A percentile compares a stretch with the other conserved stretches of the same genome.
Conservation (phyloP, 345 rosid species). For the Chamaenerion angustifolium region DNA sequence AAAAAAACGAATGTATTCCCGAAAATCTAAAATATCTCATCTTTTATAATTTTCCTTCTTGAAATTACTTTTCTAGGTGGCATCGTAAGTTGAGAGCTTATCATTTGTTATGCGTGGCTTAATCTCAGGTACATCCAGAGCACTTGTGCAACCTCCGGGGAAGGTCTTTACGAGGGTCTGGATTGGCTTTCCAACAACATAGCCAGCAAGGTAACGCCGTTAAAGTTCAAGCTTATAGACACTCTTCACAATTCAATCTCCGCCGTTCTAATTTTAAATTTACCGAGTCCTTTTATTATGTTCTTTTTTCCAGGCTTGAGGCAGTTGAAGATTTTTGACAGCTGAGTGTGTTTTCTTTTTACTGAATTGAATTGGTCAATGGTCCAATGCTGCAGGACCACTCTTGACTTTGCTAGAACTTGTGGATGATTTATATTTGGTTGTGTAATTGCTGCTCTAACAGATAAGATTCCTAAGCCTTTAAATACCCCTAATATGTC, state of each 20-base stretch:
- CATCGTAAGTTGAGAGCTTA: neutral
- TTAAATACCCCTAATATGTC: too few species aligned
- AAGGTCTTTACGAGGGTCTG: conserved; percentile 72
- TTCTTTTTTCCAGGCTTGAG: too few species aligned
- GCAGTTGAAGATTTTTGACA: too few species aligned
- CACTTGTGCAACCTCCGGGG: conserved; percentile 71
- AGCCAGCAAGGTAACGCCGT: conserved; percentile 31
- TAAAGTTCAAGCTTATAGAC: neutral
- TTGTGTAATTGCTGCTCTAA: too few species aligned
- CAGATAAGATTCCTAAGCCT: too few species aligned
- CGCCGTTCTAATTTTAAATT: neutral
- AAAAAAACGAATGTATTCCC: too few species aligned
- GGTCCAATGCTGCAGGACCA: too few species aligned
- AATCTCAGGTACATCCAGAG: conserved; percentile 72
- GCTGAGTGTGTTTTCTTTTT: neutral
- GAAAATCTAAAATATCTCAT: too few species aligned
- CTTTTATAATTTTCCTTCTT: too few species aligned
- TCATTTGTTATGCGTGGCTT: neutral
- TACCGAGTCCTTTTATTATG: neutral
- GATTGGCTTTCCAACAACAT: conserved; percentile 86
- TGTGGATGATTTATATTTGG: too few species aligned
- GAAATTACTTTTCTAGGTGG: too few species aligned
- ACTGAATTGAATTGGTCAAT: neutral
- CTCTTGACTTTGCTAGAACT: too few species aligned
- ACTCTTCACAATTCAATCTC: neutral